Percentiles rank a stretch among this genome's conserved stretches.
phyloP scores from a whole-genome alignment of 768 basidiomycete genomes.

The Aureoboletus auriporus region DNA sequence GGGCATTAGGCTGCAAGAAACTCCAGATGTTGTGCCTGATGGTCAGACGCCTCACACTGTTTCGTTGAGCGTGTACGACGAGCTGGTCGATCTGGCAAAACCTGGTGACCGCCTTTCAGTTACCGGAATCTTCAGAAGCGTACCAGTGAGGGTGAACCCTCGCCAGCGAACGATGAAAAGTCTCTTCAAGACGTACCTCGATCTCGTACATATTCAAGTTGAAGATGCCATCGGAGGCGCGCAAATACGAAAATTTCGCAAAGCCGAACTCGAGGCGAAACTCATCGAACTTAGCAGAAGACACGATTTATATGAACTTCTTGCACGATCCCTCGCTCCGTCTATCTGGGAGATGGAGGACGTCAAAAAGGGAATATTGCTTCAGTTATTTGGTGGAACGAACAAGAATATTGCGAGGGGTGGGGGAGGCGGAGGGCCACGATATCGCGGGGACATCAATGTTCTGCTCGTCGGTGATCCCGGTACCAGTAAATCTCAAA shows the following conservation, averaged over 20 bases:
- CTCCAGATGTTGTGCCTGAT: conserved; percentile 95
- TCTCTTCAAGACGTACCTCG: conserved; percentile 96
- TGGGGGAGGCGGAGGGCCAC: conserved; percentile 92
- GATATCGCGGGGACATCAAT: conserved; percentile 98
- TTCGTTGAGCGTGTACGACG: conserved; percentile 95
- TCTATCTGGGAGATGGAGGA: conserved; percentile 99
- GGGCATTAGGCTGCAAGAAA: conserved; percentile 93
- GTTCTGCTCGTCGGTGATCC: conserved; percentile 97
- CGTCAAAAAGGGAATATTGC: conserved; percentile 95
- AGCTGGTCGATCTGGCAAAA: conserved; percentile 93
- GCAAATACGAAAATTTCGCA: conserved; percentile 35
- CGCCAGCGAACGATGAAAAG: conserved; percentile 89
- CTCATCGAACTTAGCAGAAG: conserved; percentile 67
- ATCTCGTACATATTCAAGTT: conserved; percentile 89
- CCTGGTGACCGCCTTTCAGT: conserved; percentile 91
- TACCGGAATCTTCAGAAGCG: conserved; percentile 91
- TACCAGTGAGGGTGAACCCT: conserved; percentile 94
- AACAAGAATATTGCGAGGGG: conserved; percentile 93
- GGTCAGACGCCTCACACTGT: conserved; percentile 99
- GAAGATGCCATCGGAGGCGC: conserved; percentile 40
- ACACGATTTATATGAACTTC: conserved; percentile 82
- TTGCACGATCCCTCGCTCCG: conserved; percentile 85
- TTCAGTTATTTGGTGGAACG: conserved; percentile 96
- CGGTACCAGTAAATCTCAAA: conserved; percentile 95
- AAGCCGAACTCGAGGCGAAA: conserved; percentile 75